These are phyloP conservation scores for Pseudohalonectria lignicola DNA, from an alignment of 2,329 filamentous ascomycete species.

Conservation along the genomic window DNA sequence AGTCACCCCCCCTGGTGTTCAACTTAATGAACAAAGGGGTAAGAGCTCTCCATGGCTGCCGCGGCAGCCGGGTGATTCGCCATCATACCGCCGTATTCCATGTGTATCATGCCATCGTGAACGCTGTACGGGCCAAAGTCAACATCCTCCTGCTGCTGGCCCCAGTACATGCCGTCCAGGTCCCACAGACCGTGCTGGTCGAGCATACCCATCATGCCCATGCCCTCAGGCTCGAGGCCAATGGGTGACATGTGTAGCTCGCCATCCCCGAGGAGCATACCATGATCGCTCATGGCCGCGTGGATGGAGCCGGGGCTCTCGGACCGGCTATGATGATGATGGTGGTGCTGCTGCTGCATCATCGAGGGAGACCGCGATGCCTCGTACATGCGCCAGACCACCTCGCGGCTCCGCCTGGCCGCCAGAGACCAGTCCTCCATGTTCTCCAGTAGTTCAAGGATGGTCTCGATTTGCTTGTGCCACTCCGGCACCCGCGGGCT, in stretches of 20 bases:
- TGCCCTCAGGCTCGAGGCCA: conserved; percentile 30
- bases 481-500: conserved; percentile 37
- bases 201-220: conserved; percentile 40
- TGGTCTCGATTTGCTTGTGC: conserved; percentile 45
- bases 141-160: conserved; percentile 22
- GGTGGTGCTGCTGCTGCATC: conserved; percentile 17
- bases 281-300: conserved; percentile 19
- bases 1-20: too few species aligned
- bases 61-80: conserved; percentile 15
- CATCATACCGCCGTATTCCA: conserved; percentile 25
- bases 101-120: conserved; percentile 21
- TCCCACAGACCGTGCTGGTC: conserved; percentile 46
- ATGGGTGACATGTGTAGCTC: conserved; percentile 40
- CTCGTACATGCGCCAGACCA: conserved; percentile 53
- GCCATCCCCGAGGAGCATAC: conserved; percentile 18
- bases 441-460: conserved; percentile 48
- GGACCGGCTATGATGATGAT: conserved; percentile 16
- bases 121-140: conserved; percentile 13
- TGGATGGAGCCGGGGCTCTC: conserved; percentile 16
- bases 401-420: conserved; percentile 50
- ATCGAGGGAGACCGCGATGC: conserved; percentile 28
- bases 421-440: conserved; percentile 57
- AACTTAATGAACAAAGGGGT: conserved; percentile 32
- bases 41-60: conserved; percentile 25
- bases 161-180: conserved; percentile 45